These are phyloP conservation scores for Suillus placidus DNA, from an alignment of 768 basidiomycete genomes.

Conservation along the genomic window DNA sequence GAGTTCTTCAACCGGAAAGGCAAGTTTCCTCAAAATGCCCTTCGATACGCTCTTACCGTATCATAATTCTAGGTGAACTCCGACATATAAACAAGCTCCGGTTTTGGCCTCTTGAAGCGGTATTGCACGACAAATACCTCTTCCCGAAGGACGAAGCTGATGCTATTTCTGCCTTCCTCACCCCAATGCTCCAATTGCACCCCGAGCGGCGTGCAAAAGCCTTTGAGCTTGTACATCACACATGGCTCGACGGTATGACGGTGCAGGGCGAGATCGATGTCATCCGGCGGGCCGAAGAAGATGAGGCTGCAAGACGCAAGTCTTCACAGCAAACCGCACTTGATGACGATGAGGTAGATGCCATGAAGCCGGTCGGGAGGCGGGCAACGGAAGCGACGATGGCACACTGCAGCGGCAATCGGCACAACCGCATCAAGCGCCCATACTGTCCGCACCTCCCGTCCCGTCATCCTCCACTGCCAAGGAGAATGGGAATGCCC, in stretches of 20 bases:
- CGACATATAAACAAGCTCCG: slow-evolving; percentile 93
- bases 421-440: slow-evolving; percentile 25
- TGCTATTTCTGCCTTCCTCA: slow-evolving; percentile 76
- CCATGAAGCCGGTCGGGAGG: slow-evolving; percentile 70
- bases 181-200: slow-evolving; percentile 87
- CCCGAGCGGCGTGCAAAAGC: slow-evolving; percentile 91
- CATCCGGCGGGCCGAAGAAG: slow-evolving; percentile 64
- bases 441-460: slow-evolving; percentile 38
- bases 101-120: slow-evolving; percentile 83
- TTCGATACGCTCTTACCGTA: neutral
- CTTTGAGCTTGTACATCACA: slow-evolving; percentile 80
- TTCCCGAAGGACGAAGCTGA: slow-evolving; percentile 85
- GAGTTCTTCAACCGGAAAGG: slow-evolving; percentile 98
- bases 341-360: slow-evolving; percentile 44
- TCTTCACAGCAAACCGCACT: slow-evolving; percentile 19
- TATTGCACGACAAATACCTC: slow-evolving; percentile 94
- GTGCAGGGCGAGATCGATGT: slow-evolving; percentile 92
- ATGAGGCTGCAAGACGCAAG: slow-evolving; percentile 39
- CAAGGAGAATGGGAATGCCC: slow-evolving; percentile 20
- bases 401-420: neutral
- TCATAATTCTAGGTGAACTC: slow-evolving; percentile 61
- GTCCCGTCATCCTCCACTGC: slow-evolving; percentile 22
- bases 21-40: slow-evolving; percentile 33
- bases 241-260: slow-evolving; percentile 82
- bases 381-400: slow-evolving; percentile 12